Evolutionary conservation across 176 grass and related monocot species (phyloP).

Genomic region (Saccharum spontaneum): DNA sequence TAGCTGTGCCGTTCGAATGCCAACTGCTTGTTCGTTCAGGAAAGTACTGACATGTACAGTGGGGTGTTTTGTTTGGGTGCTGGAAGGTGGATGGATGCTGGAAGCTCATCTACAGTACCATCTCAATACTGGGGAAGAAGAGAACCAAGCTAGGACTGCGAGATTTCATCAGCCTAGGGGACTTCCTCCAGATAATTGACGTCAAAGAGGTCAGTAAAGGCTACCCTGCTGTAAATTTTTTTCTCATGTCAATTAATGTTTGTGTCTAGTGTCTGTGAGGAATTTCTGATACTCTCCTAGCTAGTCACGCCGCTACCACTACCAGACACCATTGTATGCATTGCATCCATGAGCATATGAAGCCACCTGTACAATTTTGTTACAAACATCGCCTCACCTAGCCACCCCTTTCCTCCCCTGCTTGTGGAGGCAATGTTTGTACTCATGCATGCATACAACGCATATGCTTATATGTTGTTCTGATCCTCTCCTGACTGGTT

Average conservation of each 20-base stretch:
- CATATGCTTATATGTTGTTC: not conserved
- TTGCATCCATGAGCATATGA: no score
- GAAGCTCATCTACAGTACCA: conserved; percentile 91
- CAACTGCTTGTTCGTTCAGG: not conserved
- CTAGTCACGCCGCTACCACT: no score
- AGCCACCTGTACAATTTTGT: no score
- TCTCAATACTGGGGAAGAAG: conserved; percentile 76
- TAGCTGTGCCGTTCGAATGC: not conserved
- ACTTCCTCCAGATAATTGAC: conserved; percentile 86
- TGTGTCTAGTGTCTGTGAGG: not conserved
- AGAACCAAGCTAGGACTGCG: conserved; percentile 74
- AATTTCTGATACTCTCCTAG: no score
- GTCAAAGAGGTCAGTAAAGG: conserved; percentile 63
- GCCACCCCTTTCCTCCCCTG: no score
- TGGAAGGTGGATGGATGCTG: conserved; percentile 82
- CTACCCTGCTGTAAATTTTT: not conserved
- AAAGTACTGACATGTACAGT: not conserved
- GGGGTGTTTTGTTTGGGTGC: not conserved
- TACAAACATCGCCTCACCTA: no score
- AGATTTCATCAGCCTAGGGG: conserved; percentile 75
- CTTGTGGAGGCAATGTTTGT: no score
- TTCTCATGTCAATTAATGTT: not conserved
- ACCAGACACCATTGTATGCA: no score
- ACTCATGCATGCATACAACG: no score
- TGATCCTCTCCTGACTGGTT: not conserved